Base-by-base conservation (phyloP, 768 basidiomycete species). In the Boletus subcaerulescens region DNA sequence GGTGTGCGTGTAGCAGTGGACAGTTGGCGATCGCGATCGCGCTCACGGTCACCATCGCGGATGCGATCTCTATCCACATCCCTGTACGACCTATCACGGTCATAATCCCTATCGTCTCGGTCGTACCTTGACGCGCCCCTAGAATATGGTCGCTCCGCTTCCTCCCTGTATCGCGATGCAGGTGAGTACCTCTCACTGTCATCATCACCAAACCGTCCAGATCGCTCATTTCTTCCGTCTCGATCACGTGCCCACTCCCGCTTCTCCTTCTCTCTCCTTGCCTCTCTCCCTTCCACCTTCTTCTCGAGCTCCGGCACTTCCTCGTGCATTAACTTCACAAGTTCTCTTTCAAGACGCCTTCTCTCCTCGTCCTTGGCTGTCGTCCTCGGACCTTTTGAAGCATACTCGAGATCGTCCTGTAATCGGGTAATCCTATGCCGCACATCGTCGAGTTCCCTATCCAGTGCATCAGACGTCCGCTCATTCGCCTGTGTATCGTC, bases 391-490 rank as follows among this genome's bases (percentile, higher is more conserved):
- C 92, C 89, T 8, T 87, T 83, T 3, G 85, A 82, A 50, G 86
- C 84, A 60, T 94, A 91, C 40, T 97, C 93, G 31, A 99, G 75
- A 69, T 98, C 96, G 47, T 97, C 93, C 65, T 91, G 87, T 5
- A 99, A 80, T 20, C 94, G 77, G 65, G 85, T 84, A 44, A 97
- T 92, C 29, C 88, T 82, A 64, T 91, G 92, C 42, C 83, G 84
- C 45, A 99, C 74, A 59, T 95, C 91, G 8, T 87, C 82, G 74
- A 97, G 80, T 71, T 98, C 97, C 43, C 87, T 80, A 50, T 95
- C 91, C n/a, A 99, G 77, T 47, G 80, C 88, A 52, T 97, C 94
- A 63, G 98, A 94, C 56, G 96, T 94, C 3, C 77, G 82, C 50
- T 83, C 83, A 18, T 78, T 83, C n/a, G 85, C 84, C 0, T 85